Evolutionary conservation across 345 rosid genomes (phyloP).

Genomic region (Populus simonii): DNA sequence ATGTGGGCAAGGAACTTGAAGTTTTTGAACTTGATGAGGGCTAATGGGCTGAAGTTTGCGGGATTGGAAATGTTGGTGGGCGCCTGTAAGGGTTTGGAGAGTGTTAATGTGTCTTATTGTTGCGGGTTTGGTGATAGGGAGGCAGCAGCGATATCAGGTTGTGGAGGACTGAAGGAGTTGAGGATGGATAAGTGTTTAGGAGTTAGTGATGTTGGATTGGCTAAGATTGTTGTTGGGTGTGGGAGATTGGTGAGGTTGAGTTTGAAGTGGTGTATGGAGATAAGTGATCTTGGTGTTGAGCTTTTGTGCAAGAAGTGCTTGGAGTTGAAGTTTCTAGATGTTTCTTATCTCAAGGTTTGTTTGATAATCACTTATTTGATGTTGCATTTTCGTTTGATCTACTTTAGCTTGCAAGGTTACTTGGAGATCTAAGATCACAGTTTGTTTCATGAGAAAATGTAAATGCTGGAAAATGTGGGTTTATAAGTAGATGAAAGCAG

Average conservation of each 20-base stretch:
- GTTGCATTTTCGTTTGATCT: background rate
- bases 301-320: slow-evolving; percentile 76
- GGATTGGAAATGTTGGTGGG: slow-evolving; percentile 61
- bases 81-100: slow-evolving; percentile 54
- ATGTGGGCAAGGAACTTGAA: slow-evolving; percentile 43
- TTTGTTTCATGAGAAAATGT: background rate
- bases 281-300: slow-evolving; percentile 73
- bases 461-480: background rate
- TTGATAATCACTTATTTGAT: background rate
- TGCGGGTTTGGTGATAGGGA: slow-evolving; percentile 72
- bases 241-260: slow-evolving; percentile 60
- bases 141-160: slow-evolving; percentile 77
- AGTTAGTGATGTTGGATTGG: slow-evolving; percentile 83
- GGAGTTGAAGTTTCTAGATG: slow-evolving; percentile 59
- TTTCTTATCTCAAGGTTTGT: slow-evolving; percentile 84
- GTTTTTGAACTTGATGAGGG: slow-evolving; percentile 56
- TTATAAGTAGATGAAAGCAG: background rate
- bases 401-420: background rate
- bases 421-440: background rate
- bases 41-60: slow-evolving; percentile 51
- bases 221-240: slow-evolving; percentile 71
- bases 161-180: slow-evolving; percentile 58
- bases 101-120: slow-evolving; percentile 73
- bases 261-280: slow-evolving; percentile 96
- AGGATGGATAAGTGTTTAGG: slow-evolving; percentile 77